A percentile compares a stretch with the other conserved stretches of the same genome.
phyloP scores from a whole-genome alignment of 1,284 basidiomycete species.

The Ceratobasidium sp. region DNA sequence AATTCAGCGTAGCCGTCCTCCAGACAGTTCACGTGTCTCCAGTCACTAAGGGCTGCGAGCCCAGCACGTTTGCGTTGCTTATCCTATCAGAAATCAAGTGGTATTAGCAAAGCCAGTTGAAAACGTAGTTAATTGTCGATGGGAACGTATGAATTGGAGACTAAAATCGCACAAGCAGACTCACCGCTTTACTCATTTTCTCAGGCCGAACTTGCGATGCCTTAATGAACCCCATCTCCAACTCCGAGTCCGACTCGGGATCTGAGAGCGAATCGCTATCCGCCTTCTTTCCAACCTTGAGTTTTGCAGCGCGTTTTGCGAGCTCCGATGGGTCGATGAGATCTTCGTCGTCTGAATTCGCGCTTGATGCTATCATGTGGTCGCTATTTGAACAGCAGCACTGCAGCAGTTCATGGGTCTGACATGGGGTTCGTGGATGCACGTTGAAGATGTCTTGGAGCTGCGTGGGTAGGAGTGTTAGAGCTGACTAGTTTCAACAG shows the following conservation, averaged over 20 bases:
- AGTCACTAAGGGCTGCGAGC: slow-evolving; percentile 84
- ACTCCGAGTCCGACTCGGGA: slow-evolving; percentile 51
- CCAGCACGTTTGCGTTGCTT: slow-evolving; percentile 26
- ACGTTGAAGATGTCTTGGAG: slow-evolving; percentile 92
- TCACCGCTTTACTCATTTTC: slow-evolving; percentile 42
- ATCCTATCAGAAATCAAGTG: slow-evolving; percentile 1
- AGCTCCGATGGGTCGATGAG: slow-evolving; percentile 45
- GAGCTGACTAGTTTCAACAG: slow-evolving; percentile 36
- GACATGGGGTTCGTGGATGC: slow-evolving; percentile 81
- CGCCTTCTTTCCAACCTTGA: slow-evolving; percentile 42
- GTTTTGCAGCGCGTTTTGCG: slow-evolving; percentile 50
- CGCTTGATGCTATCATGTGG: slow-evolving; percentile 47
- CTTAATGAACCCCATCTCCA: slow-evolving; percentile 67
- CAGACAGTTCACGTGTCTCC: slow-evolving; percentile 87
- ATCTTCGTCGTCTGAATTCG: slow-evolving; percentile 49
- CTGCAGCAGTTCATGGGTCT: slow-evolving; percentile 89
- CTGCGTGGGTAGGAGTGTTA: slow-evolving; percentile 56
- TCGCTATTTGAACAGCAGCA: slow-evolving; percentile 69
- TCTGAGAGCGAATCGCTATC: slow-evolving; percentile 53
- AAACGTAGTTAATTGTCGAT: too few species aligned
- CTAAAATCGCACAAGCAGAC: too few species aligned
- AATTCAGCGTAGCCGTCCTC: slow-evolving; percentile 58
- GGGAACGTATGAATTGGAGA: too few species aligned
- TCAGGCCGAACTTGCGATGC: slow-evolving; percentile 74
- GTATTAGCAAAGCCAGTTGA: too few species aligned